phyloP scores from a whole-genome alignment of 139 green algal species.

The Coccomyxa sp. region DNA sequence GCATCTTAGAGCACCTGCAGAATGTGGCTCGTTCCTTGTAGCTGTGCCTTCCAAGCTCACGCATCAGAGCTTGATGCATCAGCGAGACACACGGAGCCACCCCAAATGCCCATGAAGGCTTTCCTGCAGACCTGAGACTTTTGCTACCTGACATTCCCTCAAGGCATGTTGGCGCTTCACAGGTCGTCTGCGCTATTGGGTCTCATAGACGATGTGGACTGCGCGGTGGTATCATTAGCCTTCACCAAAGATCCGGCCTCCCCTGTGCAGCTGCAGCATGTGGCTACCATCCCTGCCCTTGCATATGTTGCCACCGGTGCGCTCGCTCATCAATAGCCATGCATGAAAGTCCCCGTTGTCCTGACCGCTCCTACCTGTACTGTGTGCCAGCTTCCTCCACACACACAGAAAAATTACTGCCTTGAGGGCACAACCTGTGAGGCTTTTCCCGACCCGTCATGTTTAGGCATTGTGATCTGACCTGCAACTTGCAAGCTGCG shows the following conservation, averaged over 20 bases:
- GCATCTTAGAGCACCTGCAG: no score
- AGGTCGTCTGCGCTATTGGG: constrained; percentile 30
- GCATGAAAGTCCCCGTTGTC: not conserved
- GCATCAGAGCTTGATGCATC: not conserved
- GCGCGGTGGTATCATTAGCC: constrained; percentile 38
- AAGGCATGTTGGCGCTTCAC: not conserved
- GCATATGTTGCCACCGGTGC: constrained; percentile 56
- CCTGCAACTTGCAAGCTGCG: not conserved
- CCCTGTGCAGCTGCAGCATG: constrained; percentile 25
- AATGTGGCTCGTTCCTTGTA: not conserved
- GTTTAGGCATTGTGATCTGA: not conserved
- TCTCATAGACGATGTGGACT: constrained; percentile 62
- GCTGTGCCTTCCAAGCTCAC: not conserved
- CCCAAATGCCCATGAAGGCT: no score
- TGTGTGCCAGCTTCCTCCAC: no score
- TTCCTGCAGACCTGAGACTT: no score
- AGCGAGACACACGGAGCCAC: no score
- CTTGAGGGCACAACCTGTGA: no score
- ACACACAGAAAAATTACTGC: no score
- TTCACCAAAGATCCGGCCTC: not conserved
- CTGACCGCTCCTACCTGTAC: no score
- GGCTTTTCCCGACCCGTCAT: no score
- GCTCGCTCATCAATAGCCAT: not conserved
- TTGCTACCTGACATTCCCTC: constrained; percentile 1
- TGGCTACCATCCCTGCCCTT: constrained; percentile 48